These are phyloP conservation scores for Lepiota venenata DNA, from an alignment of 768 basidiomycete genomes.

Conservation along the genomic window DNA sequence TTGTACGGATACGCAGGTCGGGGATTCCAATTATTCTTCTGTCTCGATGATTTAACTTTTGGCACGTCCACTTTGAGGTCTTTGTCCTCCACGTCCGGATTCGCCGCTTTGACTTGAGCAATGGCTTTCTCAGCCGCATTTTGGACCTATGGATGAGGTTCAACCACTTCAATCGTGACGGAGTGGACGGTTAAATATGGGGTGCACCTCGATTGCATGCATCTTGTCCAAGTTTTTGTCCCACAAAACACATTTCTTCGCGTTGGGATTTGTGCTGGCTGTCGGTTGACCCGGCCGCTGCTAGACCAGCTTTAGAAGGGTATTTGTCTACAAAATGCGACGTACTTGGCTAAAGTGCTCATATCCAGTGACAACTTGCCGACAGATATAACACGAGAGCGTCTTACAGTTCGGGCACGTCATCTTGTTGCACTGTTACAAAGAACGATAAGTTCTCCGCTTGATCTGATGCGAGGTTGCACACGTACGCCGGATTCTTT, in stretches of 20 bases:
- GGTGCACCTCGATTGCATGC: slow-evolving; percentile 60
- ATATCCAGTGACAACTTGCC: slow-evolving; percentile 68
- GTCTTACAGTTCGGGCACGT: slow-evolving; percentile 69
- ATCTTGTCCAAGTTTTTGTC: slow-evolving; percentile 57
- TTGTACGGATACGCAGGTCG: neutral
- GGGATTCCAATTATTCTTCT: neutral
- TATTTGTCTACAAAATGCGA: slow-evolving; percentile 5
- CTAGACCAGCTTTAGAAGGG: slow-evolving; percentile 10
- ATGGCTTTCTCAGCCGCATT: slow-evolving; percentile 63
- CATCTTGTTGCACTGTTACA: slow-evolving; percentile 87
- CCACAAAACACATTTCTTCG: slow-evolving; percentile 63
- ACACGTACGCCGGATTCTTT: slow-evolving; percentile 71
- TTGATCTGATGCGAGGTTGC: neutral
- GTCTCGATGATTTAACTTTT: slow-evolving; percentile 15
- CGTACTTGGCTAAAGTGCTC: slow-evolving; percentile 67
- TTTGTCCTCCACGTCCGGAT: slow-evolving; percentile 57
- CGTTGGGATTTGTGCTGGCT: slow-evolving; percentile 19
- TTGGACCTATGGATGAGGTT: slow-evolving; percentile 46
- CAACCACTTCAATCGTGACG: neutral
- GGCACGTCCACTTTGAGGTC: slow-evolving; percentile 67
- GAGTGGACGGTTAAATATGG: neutral
- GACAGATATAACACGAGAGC: slow-evolving; percentile 83
- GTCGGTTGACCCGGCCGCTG: slow-evolving; percentile 15
- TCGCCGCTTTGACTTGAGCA: slow-evolving; percentile 52
- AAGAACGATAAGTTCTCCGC: slow-evolving; percentile 3